A percentile compares a stretch with the other conserved stretches of the same genome.
phyloP scores from a whole-genome alignment of 176 grass and related monocot species.

The Pontederia crassipes region DNA sequence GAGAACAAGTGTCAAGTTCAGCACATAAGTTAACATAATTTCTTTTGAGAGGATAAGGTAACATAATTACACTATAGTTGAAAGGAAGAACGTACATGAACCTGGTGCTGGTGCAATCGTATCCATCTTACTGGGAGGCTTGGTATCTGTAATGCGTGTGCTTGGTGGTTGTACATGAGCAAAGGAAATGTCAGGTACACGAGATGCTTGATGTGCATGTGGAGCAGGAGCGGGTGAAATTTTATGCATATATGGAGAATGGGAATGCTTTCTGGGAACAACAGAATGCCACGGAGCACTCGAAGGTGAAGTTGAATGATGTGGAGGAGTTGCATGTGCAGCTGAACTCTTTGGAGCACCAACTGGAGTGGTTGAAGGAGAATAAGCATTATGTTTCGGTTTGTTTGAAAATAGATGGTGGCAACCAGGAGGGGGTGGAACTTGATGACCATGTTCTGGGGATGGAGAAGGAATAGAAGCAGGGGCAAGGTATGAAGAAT shows the following conservation, averaged over 20 bases:
- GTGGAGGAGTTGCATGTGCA: constrained; percentile 32
- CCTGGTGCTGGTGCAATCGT: constrained; percentile 28
- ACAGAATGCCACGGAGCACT: constrained; percentile 16
- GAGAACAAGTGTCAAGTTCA: too few species aligned
- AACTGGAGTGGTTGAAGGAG: constrained; percentile 2
- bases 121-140: constrained; percentile 20
- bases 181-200: constrained; percentile 26
- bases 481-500: constrained; percentile 6
- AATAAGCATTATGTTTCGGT: constrained; percentile 2
- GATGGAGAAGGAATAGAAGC: constrained; percentile 1
- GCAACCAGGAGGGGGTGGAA: constrained; percentile 22
- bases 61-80: background rate
- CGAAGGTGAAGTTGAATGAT: constrained; percentile 3
- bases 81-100: constrained; percentile 41
- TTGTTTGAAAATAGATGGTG: constrained; percentile 8
- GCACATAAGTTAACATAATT: too few species aligned
- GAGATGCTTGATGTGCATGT: constrained; percentile 14
- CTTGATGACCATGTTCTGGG: constrained; percentile 2
- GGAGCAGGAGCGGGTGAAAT: constrained; percentile 24
- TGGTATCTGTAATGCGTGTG: constrained; percentile 13
- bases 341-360: constrained; percentile 25
- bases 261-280: background rate
- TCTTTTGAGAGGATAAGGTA: too few species aligned
- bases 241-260: constrained; percentile 23
- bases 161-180: constrained; percentile 33